These are phyloP conservation scores for Akanthomyces lecanii DNA, from an alignment of 2,329 filamentous ascomycete genomes.

Conservation along the genomic window DNA sequence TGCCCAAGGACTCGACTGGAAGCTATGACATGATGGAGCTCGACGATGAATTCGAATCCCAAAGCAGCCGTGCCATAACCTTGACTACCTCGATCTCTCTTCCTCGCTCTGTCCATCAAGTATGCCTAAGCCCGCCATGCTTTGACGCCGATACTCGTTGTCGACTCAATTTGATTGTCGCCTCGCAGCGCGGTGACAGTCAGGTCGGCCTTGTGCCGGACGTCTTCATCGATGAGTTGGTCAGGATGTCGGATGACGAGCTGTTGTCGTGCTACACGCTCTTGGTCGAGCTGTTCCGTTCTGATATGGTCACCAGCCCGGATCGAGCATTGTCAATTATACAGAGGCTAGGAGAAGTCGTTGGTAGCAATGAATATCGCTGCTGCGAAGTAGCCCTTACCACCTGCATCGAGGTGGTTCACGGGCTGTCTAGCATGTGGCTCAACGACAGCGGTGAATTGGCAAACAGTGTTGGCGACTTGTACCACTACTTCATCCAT, in stretches of 20 bases:
- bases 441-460: constrained; percentile 54
- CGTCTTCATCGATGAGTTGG: constrained; percentile 45
- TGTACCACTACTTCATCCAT: constrained; percentile 75
- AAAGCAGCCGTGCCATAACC: constrained; percentile 46
- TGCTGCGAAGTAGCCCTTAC: constrained; percentile 70
- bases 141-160: constrained; percentile 47
- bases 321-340: constrained; percentile 46
- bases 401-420: constrained; percentile 64
- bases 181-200: constrained; percentile 38
- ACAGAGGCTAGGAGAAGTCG: constrained; percentile 46
- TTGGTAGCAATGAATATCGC: constrained; percentile 57
- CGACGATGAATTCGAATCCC: constrained; percentile 61
- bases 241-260: constrained; percentile 48
- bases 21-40: constrained; percentile 60
- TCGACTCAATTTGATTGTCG: constrained; percentile 42
- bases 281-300: constrained; percentile 48
- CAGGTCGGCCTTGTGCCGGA: constrained; percentile 48
- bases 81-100: constrained; percentile 36
- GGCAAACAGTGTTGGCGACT: constrained; percentile 62
- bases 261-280: constrained; percentile 49
- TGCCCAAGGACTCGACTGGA: constrained; percentile 31
- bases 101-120: constrained; percentile 42
- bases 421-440: constrained; percentile 62
- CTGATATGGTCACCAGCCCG: constrained; percentile 47
- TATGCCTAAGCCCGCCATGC: constrained; percentile 39